Conservation (phyloP, 108 stramenopile genomes). For the Cyclotella distinguenda region DNA sequence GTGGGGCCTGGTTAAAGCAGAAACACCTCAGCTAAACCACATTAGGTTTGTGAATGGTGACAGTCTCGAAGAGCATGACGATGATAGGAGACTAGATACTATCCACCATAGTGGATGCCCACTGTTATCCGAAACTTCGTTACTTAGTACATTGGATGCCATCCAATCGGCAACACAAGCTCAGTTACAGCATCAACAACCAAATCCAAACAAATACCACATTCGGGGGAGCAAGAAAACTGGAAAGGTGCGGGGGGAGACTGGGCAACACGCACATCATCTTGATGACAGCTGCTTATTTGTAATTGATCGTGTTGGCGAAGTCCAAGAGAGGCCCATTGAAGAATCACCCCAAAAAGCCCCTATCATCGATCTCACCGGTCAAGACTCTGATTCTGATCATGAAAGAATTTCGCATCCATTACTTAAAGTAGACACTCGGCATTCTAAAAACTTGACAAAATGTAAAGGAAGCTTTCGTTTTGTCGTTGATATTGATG, state of each 20-base stretch:
- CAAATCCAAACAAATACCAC: no score
- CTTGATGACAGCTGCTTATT: slow-evolving; percentile 45
- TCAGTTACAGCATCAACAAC: no score
- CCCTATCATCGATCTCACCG: background rate
- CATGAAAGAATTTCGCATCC: slow-evolving; percentile 1
- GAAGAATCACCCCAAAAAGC: background rate
- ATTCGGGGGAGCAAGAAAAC: background rate
- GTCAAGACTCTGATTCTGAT: slow-evolving; percentile 15
- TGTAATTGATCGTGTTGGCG: slow-evolving; percentile 68
- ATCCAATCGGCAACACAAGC: slow-evolving; percentile 22
- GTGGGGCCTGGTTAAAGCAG: slow-evolving; percentile 61
- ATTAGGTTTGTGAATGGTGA: slow-evolving; percentile 29
- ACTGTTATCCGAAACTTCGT: slow-evolving; percentile 43
- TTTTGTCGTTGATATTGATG: slow-evolving; percentile 35
- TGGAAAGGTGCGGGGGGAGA: background rate
- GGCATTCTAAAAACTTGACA: no score
- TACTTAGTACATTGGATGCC: slow-evolving; percentile 49
- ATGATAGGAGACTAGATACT: background rate
- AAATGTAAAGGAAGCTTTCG: slow-evolving; percentile 23
- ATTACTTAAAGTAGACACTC: background rate
- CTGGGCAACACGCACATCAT: background rate
- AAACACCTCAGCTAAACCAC: slow-evolving; percentile 26
- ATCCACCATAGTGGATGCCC: slow-evolving; percentile 11
- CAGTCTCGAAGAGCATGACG: slow-evolving; percentile 4
- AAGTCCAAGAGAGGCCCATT: slow-evolving; percentile 2